These are phyloP conservation scores for Aspergillus puulaauensis DNA, from an alignment of 2,329 filamentous ascomycete species.

Conservation along the genomic window DNA sequence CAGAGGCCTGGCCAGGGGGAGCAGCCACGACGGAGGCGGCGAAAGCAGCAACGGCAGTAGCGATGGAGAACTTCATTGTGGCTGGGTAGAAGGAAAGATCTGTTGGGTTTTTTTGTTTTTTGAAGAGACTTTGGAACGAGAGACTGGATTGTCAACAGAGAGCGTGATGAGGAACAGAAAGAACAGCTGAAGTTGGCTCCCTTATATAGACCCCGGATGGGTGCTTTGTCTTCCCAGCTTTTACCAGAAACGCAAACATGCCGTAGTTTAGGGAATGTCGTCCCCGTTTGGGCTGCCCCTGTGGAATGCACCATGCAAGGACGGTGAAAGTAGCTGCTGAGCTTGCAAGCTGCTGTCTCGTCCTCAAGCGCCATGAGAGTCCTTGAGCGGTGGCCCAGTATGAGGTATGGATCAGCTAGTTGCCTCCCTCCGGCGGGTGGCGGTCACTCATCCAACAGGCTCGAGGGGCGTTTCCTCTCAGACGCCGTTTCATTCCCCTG, in stretches of 20 bases:
- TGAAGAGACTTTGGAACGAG: conserved; percentile 6
- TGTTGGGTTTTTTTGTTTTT: conserved; percentile 13
- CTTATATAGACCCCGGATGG: conserved; percentile 34
- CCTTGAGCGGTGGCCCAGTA: conserved; percentile 1
- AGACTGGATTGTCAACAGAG: conserved; percentile 31
- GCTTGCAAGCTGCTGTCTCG: neutral
- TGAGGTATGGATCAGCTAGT: conserved; percentile 21
- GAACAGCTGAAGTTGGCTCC: conserved; percentile 13
- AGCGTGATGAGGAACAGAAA: conserved; percentile 28
- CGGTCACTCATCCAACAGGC: neutral
- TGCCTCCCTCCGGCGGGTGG: neutral
- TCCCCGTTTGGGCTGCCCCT: conserved; percentile 6
- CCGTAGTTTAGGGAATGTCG: conserved; percentile 9
- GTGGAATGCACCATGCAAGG: conserved; percentile 35
- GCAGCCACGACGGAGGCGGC: conserved; percentile 33
- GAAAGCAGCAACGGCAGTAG: conserved; percentile 34
- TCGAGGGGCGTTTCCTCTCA: neutral
- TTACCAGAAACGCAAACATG: conserved; percentile 6
- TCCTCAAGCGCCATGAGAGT: neutral
- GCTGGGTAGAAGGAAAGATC: conserved; percentile 30
- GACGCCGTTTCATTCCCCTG: conserved; percentile 17
- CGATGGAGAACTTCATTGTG: conserved; percentile 41
- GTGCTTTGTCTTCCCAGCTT: conserved; percentile 20
- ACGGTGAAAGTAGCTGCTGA: neutral
- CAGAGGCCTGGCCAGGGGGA: conserved; percentile 14